Percentiles rank a stretch among this genome's conserved stretches.
phyloP scores from a whole-genome alignment of 129 eudicot genomes.

The Oenanthe sinensis region DNA sequence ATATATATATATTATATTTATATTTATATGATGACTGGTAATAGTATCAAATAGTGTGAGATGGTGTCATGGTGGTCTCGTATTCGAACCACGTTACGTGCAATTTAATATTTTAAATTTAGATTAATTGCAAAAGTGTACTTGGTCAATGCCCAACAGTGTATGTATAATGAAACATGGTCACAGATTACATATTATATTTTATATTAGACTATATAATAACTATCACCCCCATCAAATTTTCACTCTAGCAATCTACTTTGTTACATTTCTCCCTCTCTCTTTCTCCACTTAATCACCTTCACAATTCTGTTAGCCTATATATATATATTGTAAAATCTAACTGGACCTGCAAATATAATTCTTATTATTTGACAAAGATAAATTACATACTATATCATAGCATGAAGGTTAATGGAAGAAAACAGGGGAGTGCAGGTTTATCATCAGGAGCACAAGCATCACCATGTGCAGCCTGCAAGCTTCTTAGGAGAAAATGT shows the following conservation, averaged over 20 bases:
- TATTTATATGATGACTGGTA: no score
- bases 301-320: neutral
- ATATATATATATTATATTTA: no score
- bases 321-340: neutral
- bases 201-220: neutral
- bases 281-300: neutral
- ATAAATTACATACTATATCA: neutral
- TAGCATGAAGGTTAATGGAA: constrained; percentile 4
- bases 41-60: no score
- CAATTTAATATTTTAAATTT: no score
- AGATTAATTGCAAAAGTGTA: no score
- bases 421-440: constrained; percentile 3
- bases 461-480: constrained; percentile 45
- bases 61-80: no score
- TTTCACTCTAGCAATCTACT: neutral
- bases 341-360: neutral
- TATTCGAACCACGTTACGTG: no score
- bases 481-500: constrained; percentile 39
- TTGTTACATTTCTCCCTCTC: neutral
- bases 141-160: no score
- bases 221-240: neutral
- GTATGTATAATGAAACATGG: neutral
- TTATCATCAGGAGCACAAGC: neutral
- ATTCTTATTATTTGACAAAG: neutral
- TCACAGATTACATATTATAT: neutral